phyloP scores from a whole-genome alignment of 148 eudicot genomes.

The Vaccinium myrtillus region DNA sequence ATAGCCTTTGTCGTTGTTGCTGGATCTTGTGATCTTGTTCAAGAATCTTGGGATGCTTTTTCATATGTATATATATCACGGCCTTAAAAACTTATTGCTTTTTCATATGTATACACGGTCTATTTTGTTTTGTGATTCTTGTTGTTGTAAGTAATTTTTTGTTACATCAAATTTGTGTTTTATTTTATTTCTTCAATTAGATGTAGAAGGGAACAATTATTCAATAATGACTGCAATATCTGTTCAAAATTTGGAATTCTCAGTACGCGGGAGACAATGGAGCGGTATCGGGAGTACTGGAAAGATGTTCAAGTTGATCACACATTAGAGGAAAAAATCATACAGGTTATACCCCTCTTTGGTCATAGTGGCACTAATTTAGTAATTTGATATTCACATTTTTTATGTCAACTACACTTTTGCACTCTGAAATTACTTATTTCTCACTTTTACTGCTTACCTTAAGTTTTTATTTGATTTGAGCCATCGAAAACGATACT shows the following conservation, averaged over 20 bases:
- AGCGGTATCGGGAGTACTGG: conserved; percentile 57
- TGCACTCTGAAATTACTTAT: not conserved
- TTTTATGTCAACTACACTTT: not conserved
- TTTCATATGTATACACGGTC: too few species aligned
- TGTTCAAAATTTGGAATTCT: not conserved
- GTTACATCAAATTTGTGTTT: too few species aligned
- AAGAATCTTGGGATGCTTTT: too few species aligned
- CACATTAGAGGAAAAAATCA: conserved; percentile 44
- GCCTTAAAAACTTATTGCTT: too few species aligned
- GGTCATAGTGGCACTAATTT: not conserved
- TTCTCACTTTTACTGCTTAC: not conserved
- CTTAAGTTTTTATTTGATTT: not conserved
- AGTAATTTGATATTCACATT: not conserved
- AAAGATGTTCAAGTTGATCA: conserved; percentile 54
- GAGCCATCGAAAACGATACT: not conserved
- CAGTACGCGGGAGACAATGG: conserved; percentile 75
- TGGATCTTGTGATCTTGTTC: too few species aligned
- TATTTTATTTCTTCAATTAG: not conserved
- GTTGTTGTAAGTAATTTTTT: too few species aligned
- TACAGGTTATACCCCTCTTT: conserved; percentile 48
- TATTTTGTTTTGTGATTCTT: too few species aligned
- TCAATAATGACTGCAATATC: not conserved
- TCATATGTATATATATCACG: too few species aligned
- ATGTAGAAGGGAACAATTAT: not conserved
- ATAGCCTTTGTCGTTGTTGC: too few species aligned